These are phyloP conservation scores for Elaeis oleifera DNA, from an alignment of 202 grass and related monocot species.

Conservation along the genomic window DNA sequence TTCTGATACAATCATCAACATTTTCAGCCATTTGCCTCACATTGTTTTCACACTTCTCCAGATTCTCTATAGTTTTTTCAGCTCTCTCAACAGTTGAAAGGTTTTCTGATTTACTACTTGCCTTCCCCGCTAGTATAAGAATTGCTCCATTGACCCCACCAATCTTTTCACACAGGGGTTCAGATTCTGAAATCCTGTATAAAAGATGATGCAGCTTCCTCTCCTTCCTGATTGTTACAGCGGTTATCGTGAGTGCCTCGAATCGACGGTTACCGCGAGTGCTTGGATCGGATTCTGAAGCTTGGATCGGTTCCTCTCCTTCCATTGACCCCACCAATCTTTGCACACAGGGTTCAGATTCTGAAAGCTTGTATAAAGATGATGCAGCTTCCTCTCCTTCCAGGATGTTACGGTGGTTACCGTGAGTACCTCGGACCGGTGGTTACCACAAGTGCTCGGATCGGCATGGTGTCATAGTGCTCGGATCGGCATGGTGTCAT, in stretches of 20 bases:
- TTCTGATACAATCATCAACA: background rate
- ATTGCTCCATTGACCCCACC: slow-evolving; percentile 72
- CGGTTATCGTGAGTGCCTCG: no score
- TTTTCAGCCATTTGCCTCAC: slow-evolving; percentile 98
- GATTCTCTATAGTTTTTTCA: slow-evolving; percentile 68
- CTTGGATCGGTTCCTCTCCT: no score
- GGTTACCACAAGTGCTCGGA: background rate
- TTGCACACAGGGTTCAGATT: slow-evolving; percentile 62
- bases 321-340: slow-evolving; percentile 68
- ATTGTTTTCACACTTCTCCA: slow-evolving; percentile 86
- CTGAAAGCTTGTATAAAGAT: slow-evolving; percentile 77
- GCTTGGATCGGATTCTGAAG: background rate
- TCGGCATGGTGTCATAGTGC: no score
- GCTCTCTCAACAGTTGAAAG: slow-evolving; percentile 52
- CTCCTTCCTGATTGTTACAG: slow-evolving; percentile 70
- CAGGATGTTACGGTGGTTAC: background rate
- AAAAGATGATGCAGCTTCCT: slow-evolving; percentile 68
- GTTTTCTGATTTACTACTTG: slow-evolving; percentile 76
- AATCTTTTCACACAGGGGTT: slow-evolving; percentile 71
- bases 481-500: no score
- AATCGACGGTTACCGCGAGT: no score
- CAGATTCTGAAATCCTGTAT: slow-evolving; percentile 71
- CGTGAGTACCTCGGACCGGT: no score
- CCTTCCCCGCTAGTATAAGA: slow-evolving; percentile 81
- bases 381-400: slow-evolving; percentile 73